Percentiles rank a stretch among this genome's conserved stretches.
Conservation (phyloP, 208 protist species). For the Trypanosoma congolense region DNA sequence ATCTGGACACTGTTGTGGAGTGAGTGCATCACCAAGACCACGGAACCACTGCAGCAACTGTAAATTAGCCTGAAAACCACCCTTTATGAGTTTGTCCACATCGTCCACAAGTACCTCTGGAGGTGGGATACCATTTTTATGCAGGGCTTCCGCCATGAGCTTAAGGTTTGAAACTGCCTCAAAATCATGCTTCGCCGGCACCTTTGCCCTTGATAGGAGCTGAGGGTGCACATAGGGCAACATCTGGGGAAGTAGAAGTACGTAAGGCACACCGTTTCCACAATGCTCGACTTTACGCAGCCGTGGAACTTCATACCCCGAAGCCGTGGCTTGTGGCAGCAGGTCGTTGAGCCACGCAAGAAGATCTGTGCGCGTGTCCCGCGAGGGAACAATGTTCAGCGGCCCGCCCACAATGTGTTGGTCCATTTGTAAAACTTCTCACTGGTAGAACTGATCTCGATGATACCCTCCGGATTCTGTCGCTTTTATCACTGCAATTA, state of each 20-base stretch:
- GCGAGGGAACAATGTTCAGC: conserved; percentile 48
- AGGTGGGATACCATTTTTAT: conserved; percentile 74
- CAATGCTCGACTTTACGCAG: conserved; percentile 80
- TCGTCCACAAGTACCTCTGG: conserved; percentile 73
- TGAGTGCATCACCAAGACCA: conserved; percentile 46
- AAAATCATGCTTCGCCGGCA: conserved; percentile 87
- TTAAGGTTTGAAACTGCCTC: conserved; percentile 96
- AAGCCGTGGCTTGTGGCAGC: conserved; percentile 30
- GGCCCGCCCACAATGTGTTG: conserved; percentile 25
- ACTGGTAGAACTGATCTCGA: no score
- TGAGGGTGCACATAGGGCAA: conserved; percentile 79
- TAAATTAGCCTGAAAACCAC: conserved; percentile 96
- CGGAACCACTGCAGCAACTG: conserved; percentile 97
- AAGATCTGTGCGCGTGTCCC: conserved; percentile 57
- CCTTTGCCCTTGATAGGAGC: conserved; percentile 86
- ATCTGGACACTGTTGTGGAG: neutral
- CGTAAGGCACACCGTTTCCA: conserved; percentile 87
- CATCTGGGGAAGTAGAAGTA: conserved; percentile 91
- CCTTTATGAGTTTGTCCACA: conserved; percentile 89
- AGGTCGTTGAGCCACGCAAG: conserved; percentile 71
- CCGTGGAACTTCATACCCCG: conserved; percentile 24
- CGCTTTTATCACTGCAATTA: no score
- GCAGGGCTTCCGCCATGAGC: conserved; percentile 90
- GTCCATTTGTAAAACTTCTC: conserved; percentile 5
- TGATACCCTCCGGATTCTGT: no score